Conservation (phyloP, 208 protist genomes). For the Vickermania ingenoplastis region DNA sequence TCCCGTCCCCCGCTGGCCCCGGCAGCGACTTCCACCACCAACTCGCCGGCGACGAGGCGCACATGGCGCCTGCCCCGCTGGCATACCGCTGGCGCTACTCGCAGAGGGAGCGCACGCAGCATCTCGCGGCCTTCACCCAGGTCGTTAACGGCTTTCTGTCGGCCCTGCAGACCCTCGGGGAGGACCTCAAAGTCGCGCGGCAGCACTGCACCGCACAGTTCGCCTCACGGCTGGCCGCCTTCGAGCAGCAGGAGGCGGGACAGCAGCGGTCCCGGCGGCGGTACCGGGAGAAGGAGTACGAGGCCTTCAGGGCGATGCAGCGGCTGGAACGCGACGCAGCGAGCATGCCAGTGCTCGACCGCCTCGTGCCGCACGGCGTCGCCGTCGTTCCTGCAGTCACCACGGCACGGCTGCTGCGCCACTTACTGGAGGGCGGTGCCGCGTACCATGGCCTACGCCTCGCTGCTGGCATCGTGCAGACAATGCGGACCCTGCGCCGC, state of each 20-base stretch:
- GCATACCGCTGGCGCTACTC: not conserved
- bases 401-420: constrained; percentile 25
- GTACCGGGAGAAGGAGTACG: constrained; percentile 12
- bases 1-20: not conserved
- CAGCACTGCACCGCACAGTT: constrained; percentile 27
- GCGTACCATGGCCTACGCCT: constrained; percentile 42
- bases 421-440: constrained; percentile 24
- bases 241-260: constrained; percentile 8
- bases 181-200: constrained; percentile 10
- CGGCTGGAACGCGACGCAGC: not conserved
- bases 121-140: constrained; percentile 9
- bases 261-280: not conserved
- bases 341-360: constrained; percentile 21
- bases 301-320: constrained; percentile 4
- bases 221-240: constrained; percentile 12
- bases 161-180: constrained; percentile 30
- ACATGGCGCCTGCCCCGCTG: not conserved
- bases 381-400: constrained; percentile 24
- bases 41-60: not conserved
- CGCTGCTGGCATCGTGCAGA: constrained; percentile 29
- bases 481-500: constrained; percentile 37
- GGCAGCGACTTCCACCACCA: not conserved
- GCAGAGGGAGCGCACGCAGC: constrained; percentile 7
- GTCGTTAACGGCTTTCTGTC: constrained; percentile 20
- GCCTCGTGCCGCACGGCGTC: constrained; percentile 33